These are phyloP conservation scores for Theileria parva DNA, from an alignment of 169 alveolate species.

Conservation along the genomic window DNA sequence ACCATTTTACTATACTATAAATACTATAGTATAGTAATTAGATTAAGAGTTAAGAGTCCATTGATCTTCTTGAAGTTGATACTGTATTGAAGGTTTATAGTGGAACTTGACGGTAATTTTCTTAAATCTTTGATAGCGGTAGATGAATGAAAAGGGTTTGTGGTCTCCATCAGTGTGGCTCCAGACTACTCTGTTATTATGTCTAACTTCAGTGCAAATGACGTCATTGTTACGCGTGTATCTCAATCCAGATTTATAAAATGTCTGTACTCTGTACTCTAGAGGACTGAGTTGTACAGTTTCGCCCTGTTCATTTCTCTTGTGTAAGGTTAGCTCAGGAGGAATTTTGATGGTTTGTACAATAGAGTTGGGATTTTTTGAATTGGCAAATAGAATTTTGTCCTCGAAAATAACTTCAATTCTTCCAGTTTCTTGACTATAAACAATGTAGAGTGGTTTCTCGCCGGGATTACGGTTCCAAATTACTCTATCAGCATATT, in stretches of 20 bases:
- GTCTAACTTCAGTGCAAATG: background rate
- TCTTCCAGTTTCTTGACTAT: background rate
- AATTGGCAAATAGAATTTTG: no score
- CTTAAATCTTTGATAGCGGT: background rate
- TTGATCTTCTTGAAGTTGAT: background rate
- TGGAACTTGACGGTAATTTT: background rate
- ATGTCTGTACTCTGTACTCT: background rate
- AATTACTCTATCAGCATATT: background rate
- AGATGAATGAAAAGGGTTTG: background rate
- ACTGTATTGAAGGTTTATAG: background rate
- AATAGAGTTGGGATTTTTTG: background rate
- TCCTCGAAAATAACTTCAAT: background rate
- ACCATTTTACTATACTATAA: no score
- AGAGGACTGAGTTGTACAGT: background rate
- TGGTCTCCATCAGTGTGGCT: background rate
- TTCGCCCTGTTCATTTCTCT: background rate
- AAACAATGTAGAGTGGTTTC: background rate
- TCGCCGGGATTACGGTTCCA: background rate
- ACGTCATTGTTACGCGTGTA: background rate
- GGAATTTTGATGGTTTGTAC: background rate
- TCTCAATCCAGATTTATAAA: background rate
- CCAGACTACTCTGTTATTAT: background rate
- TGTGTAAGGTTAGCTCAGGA: background rate
- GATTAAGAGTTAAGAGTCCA: background rate
- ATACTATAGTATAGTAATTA: no score